Percentiles rank a stretch among this genome's conserved stretches.
Conservation (phyloP, 2,329 filamentous ascomycete species). For the Alternaria sp. region DNA sequence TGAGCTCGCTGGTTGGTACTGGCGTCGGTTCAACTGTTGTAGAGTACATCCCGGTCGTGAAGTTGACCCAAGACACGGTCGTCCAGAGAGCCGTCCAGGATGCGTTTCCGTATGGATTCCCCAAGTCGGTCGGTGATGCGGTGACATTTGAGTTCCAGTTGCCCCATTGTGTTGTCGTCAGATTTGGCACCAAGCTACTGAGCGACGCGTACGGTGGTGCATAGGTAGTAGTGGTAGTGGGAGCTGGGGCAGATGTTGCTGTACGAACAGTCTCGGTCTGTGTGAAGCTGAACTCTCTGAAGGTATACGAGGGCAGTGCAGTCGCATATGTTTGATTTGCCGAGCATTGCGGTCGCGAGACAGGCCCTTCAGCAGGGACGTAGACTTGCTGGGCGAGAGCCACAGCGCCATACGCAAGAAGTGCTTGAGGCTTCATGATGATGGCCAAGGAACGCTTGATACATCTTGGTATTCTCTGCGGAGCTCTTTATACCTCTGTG, state of each 20-base stretch:
- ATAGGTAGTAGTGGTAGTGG: slow-evolving; percentile 43
- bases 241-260: slow-evolving; percentile 44
- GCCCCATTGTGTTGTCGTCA: slow-evolving; percentile 51
- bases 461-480: background rate
- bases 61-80: slow-evolving; percentile 42
- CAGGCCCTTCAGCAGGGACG: slow-evolving; percentile 36
- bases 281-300: slow-evolving; percentile 45
- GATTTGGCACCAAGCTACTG: slow-evolving; percentile 42
- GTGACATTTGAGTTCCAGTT: slow-evolving; percentile 50
- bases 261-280: slow-evolving; percentile 50
- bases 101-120: slow-evolving; percentile 47
- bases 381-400: slow-evolving; percentile 47
- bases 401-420: slow-evolving; percentile 13
- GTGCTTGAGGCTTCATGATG: slow-evolving; percentile 20
- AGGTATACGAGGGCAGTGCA: slow-evolving; percentile 36
- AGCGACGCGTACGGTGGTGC: slow-evolving; percentile 46
- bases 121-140: slow-evolving; percentile 41
- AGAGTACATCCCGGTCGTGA: slow-evolving; percentile 50
- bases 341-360: slow-evolving; percentile 35
- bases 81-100: slow-evolving; percentile 51
- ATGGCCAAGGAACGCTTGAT: background rate
- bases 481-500: background rate
- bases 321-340: slow-evolving; percentile 32
- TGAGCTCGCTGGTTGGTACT: slow-evolving; percentile 60
- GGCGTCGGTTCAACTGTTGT: slow-evolving; percentile 64